Percentiles rank a stretch among this genome's conserved stretches.
Conservation (phyloP, 2,329 filamentous ascomycete species). For the Cyclaneusma minus region DNA sequence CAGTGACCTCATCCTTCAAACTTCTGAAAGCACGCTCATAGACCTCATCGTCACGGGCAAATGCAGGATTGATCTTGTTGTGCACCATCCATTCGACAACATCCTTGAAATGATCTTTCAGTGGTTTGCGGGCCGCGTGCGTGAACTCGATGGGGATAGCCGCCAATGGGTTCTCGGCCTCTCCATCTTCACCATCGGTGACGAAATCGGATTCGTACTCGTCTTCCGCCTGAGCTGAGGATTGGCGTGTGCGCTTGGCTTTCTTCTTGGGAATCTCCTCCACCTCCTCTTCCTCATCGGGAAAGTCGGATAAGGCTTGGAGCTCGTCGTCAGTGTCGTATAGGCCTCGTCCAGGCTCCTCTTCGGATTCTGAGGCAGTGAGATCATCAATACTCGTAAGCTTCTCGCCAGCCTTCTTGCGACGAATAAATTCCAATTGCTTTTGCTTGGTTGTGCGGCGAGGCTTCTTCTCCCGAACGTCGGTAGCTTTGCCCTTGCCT, state of each 20-base stretch:
- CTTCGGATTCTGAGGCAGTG: conserved; percentile 19
- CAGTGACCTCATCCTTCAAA: conserved; percentile 54
- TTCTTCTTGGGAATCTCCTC: no score
- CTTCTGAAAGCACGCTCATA: conserved; percentile 57
- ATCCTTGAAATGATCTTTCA: conserved; percentile 57
- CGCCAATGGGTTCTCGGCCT: conserved; percentile 3
- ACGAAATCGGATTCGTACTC: conserved; percentile 17
- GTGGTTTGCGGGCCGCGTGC: conserved; percentile 45
- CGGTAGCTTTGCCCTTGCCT: no score
- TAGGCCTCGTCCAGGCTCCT: conserved; percentile 5
- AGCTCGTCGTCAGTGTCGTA: conserved; percentile 8
- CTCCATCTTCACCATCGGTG: conserved; percentile 9
- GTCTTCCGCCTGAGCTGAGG: no score
- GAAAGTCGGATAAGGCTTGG: conserved; percentile 32
- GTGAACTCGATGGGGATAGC: conserved; percentile 56
- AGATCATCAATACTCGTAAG: conserved; percentile 20
- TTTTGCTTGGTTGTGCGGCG: conserved; percentile 25
- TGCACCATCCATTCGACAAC: conserved; percentile 72
- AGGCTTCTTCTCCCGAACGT: conserved; percentile 5
- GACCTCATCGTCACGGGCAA: conserved; percentile 43
- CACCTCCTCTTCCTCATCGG: conserved; percentile 36
- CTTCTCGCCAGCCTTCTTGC: conserved; percentile 23
- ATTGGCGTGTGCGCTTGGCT: conserved; percentile 8
- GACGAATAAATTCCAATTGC: conserved; percentile 23
- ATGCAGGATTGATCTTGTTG: conserved; percentile 59